Conservation (phyloP, 345 rosid genomes). For the Murraya paniculata region DNA sequence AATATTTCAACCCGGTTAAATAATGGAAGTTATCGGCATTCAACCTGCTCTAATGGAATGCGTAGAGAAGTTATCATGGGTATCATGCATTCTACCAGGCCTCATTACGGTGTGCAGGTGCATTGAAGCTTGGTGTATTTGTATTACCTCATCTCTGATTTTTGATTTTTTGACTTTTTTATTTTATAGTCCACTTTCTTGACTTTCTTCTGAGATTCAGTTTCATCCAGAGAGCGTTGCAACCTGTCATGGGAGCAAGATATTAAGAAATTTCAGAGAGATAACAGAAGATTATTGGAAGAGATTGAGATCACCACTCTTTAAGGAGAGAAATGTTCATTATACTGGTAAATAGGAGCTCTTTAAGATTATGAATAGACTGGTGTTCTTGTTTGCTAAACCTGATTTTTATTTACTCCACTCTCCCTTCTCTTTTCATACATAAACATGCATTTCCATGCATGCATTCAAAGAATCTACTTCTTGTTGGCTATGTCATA, state of each 20-base stretch:
- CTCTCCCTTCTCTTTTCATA: neutral
- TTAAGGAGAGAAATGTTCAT: conserved; percentile 31
- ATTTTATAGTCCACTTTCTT: conserved; percentile 13
- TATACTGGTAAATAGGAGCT: conserved; percentile 50
- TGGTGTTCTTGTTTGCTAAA: neutral
- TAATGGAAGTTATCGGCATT: conserved; percentile 32
- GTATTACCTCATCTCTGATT: neutral
- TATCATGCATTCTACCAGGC: conserved; percentile 77
- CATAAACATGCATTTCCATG: neutral
- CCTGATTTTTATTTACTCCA: neutral
- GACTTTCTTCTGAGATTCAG: conserved; percentile 39
- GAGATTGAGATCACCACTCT: conserved; percentile 33
- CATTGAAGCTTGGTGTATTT: conserved; percentile 11
- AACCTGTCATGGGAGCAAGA: conserved; percentile 66
- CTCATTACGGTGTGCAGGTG: conserved; percentile 97
- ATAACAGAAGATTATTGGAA: conserved; percentile 77
- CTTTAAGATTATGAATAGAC: neutral
- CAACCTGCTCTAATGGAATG: conserved; percentile 22
- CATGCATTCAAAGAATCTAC: neutral
- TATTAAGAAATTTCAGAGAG: conserved; percentile 75
- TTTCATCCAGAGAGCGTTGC: conserved; percentile 99
- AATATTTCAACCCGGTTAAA: conserved; percentile 25
- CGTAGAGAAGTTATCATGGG: conserved; percentile 72
- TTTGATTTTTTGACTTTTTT: neutral
- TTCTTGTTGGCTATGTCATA: conserved; percentile 1